These are phyloP conservation scores for Leersia perrieri DNA, from an alignment of 176 grass and related monocot species.

Conservation along the genomic window DNA sequence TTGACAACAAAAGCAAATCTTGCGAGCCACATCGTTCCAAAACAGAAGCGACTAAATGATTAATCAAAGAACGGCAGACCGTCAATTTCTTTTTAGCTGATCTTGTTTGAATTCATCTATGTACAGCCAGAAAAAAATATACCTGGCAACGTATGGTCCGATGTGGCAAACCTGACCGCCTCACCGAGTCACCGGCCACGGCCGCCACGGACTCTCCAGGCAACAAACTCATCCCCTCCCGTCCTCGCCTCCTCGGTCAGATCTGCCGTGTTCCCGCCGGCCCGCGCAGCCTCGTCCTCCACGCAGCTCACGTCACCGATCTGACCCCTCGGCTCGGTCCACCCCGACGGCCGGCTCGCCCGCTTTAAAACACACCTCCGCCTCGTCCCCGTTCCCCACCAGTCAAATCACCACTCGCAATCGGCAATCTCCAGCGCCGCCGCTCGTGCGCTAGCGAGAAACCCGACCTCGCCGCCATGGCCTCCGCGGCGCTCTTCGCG, in stretches of 20 bases:
- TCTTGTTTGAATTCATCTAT: not conserved
- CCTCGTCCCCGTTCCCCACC: not conserved
- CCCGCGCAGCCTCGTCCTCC: not conserved
- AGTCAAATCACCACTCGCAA: not conserved
- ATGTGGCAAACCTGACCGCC: not conserved
- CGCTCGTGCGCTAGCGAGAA: too few species aligned
- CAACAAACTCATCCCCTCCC: too few species aligned
- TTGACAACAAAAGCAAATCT: too few species aligned
- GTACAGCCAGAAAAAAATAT: not conserved
- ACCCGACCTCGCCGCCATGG: slow-evolving; percentile 1
- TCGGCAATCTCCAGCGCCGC: not conserved
- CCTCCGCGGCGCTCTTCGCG: not conserved
- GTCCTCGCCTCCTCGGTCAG: not conserved
- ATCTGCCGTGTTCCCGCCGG: slow-evolving; percentile 17
- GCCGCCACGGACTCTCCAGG: not conserved
- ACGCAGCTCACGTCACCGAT: slow-evolving; percentile 10
- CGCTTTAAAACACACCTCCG: slow-evolving; percentile 1
- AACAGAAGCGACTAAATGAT: not conserved
- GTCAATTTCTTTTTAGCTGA: not conserved
- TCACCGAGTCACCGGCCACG: not conserved
- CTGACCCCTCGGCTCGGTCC: slow-evolving; percentile 17
- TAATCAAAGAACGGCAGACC: not conserved
- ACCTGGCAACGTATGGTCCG: not conserved
- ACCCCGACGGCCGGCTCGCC: slow-evolving; percentile 26
- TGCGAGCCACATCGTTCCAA: not conserved